Conservation (phyloP, 2,329 filamentous ascomycete species). For the Penicillium concentricum region DNA sequence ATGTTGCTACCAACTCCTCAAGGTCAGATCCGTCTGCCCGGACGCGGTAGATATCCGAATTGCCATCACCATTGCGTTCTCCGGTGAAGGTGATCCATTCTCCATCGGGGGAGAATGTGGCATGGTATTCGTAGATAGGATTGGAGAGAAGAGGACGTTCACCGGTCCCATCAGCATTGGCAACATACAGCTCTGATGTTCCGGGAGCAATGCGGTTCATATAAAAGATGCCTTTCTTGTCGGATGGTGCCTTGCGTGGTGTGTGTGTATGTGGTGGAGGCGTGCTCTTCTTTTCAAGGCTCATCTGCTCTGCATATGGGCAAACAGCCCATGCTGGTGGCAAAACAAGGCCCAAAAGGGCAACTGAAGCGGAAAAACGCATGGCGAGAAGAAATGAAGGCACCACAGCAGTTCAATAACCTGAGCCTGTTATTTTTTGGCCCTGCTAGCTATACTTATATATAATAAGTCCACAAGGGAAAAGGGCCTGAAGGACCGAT, state of each 20-base stretch:
- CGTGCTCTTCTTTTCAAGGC: not conserved
- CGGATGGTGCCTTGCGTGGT: not conserved
- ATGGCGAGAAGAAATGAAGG: not conserved
- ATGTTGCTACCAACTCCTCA: slow-evolving; percentile 33
- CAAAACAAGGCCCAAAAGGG: slow-evolving; percentile 1
- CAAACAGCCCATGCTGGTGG: slow-evolving; percentile 4
- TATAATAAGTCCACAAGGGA: not conserved
- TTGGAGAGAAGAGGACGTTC: slow-evolving; percentile 35
- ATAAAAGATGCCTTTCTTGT: slow-evolving; percentile 3
- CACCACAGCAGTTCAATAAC: not conserved
- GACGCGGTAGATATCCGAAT: slow-evolving; percentile 44
- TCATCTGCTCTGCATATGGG: slow-evolving; percentile 7
- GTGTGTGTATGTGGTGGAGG: not conserved
- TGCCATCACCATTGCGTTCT: slow-evolving; percentile 42
- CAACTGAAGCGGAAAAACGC: not conserved
- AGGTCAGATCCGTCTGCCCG: slow-evolving; percentile 37
- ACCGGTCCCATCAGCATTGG: slow-evolving; percentile 42
- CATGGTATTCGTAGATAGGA: slow-evolving; percentile 42
- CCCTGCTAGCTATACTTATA: not conserved
- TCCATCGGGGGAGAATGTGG: slow-evolving; percentile 40
- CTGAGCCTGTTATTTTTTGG: not conserved
- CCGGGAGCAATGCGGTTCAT: slow-evolving; percentile 41
- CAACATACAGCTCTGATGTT: slow-evolving; percentile 30
- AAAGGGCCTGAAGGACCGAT: not conserved
- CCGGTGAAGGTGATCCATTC: slow-evolving; percentile 44